These are phyloP conservation scores for Tripidium arundinaceum DNA, from an alignment of 202 grass and related monocot species.

Conservation along the genomic window DNA sequence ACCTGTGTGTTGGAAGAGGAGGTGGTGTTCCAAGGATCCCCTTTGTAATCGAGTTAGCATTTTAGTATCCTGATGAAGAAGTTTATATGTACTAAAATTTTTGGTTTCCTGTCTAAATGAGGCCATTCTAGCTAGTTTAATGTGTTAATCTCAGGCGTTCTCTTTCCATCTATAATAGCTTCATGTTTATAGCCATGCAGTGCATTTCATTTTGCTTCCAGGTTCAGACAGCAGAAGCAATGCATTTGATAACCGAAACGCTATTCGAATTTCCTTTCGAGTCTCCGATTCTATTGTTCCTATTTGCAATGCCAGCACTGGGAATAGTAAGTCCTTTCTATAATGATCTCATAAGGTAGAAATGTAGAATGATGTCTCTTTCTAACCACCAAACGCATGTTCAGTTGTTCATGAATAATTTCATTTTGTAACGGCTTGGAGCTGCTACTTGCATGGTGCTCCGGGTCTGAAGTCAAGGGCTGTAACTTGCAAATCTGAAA, in stretches of 20 bases:
- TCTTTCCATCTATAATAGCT: background rate
- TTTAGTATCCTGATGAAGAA: constrained; percentile 24
- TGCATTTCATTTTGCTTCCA: background rate
- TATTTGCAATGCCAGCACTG: too few relatives aligned
- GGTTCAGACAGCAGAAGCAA: background rate
- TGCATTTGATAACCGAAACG: background rate
- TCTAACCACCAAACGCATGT: too few relatives aligned
- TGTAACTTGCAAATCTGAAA: too few relatives aligned
- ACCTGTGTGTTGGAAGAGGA: constrained; percentile 8
- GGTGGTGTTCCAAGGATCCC: constrained; percentile 4
- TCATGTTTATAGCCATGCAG: background rate
- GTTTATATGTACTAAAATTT: constrained; percentile 30
- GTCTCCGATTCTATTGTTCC: background rate
- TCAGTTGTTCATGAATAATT: too few relatives aligned
- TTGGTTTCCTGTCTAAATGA: constrained; percentile 24
- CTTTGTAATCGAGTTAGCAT: constrained; percentile 35
- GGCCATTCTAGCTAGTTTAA: constrained; percentile 29
- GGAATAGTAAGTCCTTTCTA: too few relatives aligned
- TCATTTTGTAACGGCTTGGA: too few relatives aligned
- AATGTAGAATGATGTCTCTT: too few relatives aligned
- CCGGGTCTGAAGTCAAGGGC: too few relatives aligned
- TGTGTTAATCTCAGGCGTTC: background rate
- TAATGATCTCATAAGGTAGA: too few relatives aligned
- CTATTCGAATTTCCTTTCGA: background rate
- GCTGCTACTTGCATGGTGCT: too few relatives aligned